Evolutionary conservation across 345 rosid genomes (phyloP), one percentile per base, ranked within the genome.

Genomic region (Salix arbutifolia): DNA sequence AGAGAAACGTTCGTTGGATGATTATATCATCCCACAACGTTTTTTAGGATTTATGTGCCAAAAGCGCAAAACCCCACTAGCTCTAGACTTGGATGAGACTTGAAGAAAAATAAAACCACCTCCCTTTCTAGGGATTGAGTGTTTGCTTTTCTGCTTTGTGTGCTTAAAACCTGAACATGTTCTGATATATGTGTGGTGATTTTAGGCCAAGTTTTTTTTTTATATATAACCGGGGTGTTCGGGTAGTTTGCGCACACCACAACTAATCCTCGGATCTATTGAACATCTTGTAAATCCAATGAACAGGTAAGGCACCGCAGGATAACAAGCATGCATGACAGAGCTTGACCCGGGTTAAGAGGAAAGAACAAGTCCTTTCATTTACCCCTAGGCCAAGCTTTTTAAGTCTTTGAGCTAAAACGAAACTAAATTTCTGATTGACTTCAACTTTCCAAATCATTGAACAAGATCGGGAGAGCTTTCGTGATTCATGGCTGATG

Each of bases 241-340:
- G 33, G 5, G 33, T 0, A 31, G 5, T 5, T 0, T 31, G 33
- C 0, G 4, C 4, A 5, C 0, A 31, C 5, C 5, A 31, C 33
- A 31, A 31, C 33, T 31, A 4, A 31, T 3, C 4, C 4, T 3
- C 33, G 33, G 31, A 2, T 30, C 3, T 3, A 30, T 3, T 30
- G 30, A 30, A 30, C 3, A 30, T 30, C 31, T 4, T 30, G 4
- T 3, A 30, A 30, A 4, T 4, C 31, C 31, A 30, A 30, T 30
- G 4, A 30, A 30, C 4, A 30, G n/a, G n/a, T n/a, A n/a, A n/a
- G n/a, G n/a, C n/a, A n/a, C n/a, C n/a, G n/a, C n/a, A n/a, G n/a
- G n/a, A n/a, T n/a, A n/a, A n/a, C n/a, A n/a, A n/a, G n/a, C n/a
- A n/a, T 30, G 3, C 31, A 30, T 30, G 31, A 31, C 5, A 33